Evolutionary conservation across 2,329 filamentous ascomycete species (phyloP), one percentile per base, ranked within the genome.

Genomic region (Chrysoporthe deuterocubensis): DNA sequence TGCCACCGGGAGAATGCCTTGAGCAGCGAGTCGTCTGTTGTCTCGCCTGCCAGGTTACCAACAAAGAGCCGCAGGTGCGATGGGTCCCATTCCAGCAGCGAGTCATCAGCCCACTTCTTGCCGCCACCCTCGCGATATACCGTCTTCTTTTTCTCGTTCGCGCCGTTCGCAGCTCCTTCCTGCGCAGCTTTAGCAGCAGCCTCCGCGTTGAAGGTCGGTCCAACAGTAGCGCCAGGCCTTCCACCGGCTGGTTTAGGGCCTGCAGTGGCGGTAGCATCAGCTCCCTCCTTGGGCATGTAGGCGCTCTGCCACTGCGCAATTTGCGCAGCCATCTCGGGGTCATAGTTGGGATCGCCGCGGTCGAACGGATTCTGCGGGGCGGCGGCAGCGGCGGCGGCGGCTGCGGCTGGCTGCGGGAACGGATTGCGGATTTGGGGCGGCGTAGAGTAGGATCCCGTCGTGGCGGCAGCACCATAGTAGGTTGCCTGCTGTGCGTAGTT

Each of bases 301-400:
- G 94, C 93, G 79, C 91, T 95, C 79, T 97, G 94, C 93, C 95
- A 97, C 79, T 97, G 92, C 61, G 94, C 94, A 70, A 97, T 94
- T 78, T 96, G 93, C 42, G 93, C 93, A 67, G 96, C 93, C 82
- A 93, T 91, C 73, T 97, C 93, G 3, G 93, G 89, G 74, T 97
- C 86, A 75, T 84, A 87, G 71, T 84, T 83, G 71, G 77, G 80
- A 69, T 73, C 74, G 66, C 74, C 77, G 67, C 71, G 69, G 65
- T 70, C 69, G 42, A 69, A 70, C 32, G 67, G 62, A 48, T 70
- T 70, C 54, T 67, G 64, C 70, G 74, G 74, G 70, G 62, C 75
- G 73, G 71, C 76, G 71, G 75, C 77, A 73, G 73, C 72, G 3
- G 21, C 48, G 73, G 71, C 76, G 71, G 75, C 77, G 66, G 72